These are phyloP conservation scores for Hyphodiscus hymeniophilus DNA, from an alignment of 495 filamentous ascomycete genomes.

Conservation along the genomic window DNA sequence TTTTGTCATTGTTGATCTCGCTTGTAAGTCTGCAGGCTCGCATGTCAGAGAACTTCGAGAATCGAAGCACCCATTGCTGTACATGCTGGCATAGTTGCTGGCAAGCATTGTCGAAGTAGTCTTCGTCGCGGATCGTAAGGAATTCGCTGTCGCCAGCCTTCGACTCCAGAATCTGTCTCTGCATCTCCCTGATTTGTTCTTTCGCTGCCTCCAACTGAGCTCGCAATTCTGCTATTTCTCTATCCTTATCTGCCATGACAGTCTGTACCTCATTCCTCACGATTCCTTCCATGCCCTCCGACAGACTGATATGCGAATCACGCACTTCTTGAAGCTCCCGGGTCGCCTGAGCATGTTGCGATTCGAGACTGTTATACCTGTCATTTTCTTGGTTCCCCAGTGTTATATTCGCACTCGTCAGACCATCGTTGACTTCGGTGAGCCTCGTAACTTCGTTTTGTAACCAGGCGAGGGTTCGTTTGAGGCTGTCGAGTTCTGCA, in stretches of 20 bases:
- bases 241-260: constrained; percentile 63
- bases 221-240: constrained; percentile 67
- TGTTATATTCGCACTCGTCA: constrained; percentile 61
- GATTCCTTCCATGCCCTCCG: constrained; percentile 53
- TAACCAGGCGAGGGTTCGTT: constrained; percentile 65
- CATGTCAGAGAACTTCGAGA: constrained; percentile 92
- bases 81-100: constrained; percentile 89
- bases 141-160: constrained; percentile 62
- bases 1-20: constrained; percentile 79
- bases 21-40: constrained; percentile 70
- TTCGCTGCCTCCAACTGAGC: constrained; percentile 69
- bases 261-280: constrained; percentile 52
- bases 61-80: constrained; percentile 91
- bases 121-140: constrained; percentile 74
- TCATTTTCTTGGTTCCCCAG: constrained; percentile 60
- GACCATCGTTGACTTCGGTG: constrained; percentile 62
- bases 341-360: constrained; percentile 43
- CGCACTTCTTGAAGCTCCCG: constrained; percentile 58
- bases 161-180: constrained; percentile 69
- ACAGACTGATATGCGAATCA: constrained; percentile 48
- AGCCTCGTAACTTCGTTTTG: constrained; percentile 70
- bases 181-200: constrained; percentile 67
- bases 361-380: constrained; percentile 50
- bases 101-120: constrained; percentile 92
- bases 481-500: constrained; percentile 72